Percentiles rank a stretch among this genome's conserved stretches.
These are phyloP conservation scores for Panaeolus cyanescens DNA, from an alignment of 768 basidiomycete species.

Conservation along the genomic window DNA sequence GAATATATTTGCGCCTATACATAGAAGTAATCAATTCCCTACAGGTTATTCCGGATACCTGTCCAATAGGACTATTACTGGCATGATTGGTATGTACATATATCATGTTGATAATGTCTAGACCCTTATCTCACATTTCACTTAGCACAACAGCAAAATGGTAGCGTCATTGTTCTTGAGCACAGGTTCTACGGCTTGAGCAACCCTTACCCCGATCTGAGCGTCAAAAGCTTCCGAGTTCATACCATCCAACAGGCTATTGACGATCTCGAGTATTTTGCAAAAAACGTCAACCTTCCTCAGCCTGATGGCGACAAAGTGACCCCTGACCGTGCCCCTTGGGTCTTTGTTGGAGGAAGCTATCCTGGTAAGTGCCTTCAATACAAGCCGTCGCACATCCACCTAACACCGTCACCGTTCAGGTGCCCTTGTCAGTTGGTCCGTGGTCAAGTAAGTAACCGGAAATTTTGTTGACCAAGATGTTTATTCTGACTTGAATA, in stretches of 20 bases:
- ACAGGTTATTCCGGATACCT: slow-evolving; percentile 55
- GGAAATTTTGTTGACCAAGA: not conserved
- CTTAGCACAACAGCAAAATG: slow-evolving; percentile 62
- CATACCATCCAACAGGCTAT: slow-evolving; percentile 78
- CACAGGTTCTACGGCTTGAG: slow-evolving; percentile 80
- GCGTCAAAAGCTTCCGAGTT: slow-evolving; percentile 52
- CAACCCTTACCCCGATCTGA: slow-evolving; percentile 66
- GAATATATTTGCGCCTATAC: not conserved
- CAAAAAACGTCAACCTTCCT: slow-evolving; percentile 63
- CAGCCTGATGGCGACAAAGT: slow-evolving; percentile 67
- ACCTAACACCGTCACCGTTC: not conserved
- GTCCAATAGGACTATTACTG: slow-evolving; percentile 64
- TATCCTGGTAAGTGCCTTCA: slow-evolving; percentile 40
- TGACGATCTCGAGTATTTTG: slow-evolving; percentile 72
- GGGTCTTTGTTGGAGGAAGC: slow-evolving; percentile 53
- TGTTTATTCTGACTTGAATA: not conserved
- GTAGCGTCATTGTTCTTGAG: slow-evolving; percentile 64
- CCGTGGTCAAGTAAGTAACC: slow-evolving; percentile 62
- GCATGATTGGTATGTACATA: slow-evolving; percentile 43
- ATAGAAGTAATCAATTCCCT: not conserved
- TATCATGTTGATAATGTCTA: not conserved
- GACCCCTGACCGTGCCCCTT: slow-evolving; percentile 53
- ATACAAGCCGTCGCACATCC: not conserved
- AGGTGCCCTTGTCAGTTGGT: slow-evolving; percentile 58
- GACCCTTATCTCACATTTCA: not conserved